These are phyloP conservation scores for Xanthoconium stramineum DNA, from an alignment of 768 basidiomycete genomes.

Conservation along the genomic window DNA sequence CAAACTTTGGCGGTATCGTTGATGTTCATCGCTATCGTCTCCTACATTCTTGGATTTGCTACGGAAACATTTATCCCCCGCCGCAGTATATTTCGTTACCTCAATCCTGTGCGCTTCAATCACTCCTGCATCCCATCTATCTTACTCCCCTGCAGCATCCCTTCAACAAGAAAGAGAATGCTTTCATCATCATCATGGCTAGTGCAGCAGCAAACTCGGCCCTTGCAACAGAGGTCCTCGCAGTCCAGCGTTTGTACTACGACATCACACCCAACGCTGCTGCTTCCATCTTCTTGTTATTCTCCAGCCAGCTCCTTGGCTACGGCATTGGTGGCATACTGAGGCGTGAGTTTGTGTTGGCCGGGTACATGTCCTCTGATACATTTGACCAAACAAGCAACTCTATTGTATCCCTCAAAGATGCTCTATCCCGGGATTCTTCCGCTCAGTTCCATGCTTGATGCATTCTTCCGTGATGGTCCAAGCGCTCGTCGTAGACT, in stretches of 20 bases:
- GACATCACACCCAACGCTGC: constrained; percentile 47
- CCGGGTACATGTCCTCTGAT: neutral
- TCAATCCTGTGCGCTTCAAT: constrained; percentile 43
- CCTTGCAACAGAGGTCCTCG: constrained; percentile 51
- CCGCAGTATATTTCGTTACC: constrained; percentile 42
- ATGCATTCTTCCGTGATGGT: constrained; percentile 42
- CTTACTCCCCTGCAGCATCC: constrained; percentile 39
- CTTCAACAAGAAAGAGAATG: constrained; percentile 60
- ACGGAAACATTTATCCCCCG: constrained; percentile 46
- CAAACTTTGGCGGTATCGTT: constrained; percentile 50
- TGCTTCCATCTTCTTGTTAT: constrained; percentile 43
- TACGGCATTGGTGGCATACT: constrained; percentile 55
- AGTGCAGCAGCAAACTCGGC: constrained; percentile 53
- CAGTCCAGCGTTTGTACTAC: constrained; percentile 53
- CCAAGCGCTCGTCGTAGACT: constrained; percentile 39
- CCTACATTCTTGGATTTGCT: constrained; percentile 47
- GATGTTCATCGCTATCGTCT: constrained; percentile 54
- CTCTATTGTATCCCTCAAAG: constrained; percentile 42
- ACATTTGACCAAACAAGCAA: constrained; percentile 10
- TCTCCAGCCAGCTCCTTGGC: constrained; percentile 38
- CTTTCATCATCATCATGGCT: constrained; percentile 57
- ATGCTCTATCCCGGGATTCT: constrained; percentile 40
- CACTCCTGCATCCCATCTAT: neutral
- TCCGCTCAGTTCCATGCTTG: constrained; percentile 25
- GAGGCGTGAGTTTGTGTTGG: constrained; percentile 34